Base-by-base conservation (phyloP, 352 stramenopile species). In the Globisporangium orthogonon region DNA sequence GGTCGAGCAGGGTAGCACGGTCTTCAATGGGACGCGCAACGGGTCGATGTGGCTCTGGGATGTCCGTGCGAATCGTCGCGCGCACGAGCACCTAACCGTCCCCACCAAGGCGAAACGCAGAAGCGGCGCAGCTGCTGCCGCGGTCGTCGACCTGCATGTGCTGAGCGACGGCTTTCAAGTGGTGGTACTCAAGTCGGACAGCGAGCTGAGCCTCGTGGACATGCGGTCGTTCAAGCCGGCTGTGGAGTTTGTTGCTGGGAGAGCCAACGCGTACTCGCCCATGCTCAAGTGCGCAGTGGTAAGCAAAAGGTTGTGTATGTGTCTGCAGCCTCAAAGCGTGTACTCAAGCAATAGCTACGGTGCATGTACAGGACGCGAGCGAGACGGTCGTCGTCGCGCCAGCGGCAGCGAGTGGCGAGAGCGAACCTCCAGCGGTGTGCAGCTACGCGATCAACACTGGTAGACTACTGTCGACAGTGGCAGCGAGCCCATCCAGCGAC, bases 1-100 rank as follows among this genome's bases (percentile, higher is more conserved):
- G 41, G 3, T 46, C 41, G 41, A n/a, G 14, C 41, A 80, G 71
- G 67, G 69, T 7, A 58, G 72, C 15, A 62, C 73, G n/a, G 56
- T 86, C 37, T 2, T 81, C 18, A 86, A 86, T 57, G 75, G 75
- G 28, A 77, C 73, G 13, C 74, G 73, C 18, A 73, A 59, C 29
- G 75, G 75, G 2, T 66, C 58, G 1, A 66, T 67, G 17, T 86
- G 75, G 75, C 63, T 77, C 7, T 86, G 75, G 75, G 75, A 86
- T 43, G 50, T 78, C 18, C 75, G 75, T 37, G 44, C 61, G 4
- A 50, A 33, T 23, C 43, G 61, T 7, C 65, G 65, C 1, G 54
- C 54, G 0, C 53, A 66, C 7, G 65, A 71, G 33, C 37, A 56
- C 17, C 11, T 28, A n/a, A 13, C 33, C 13, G 15, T 31, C 13